A percentile compares a stretch with the other conserved stretches of the same genome.
Conservation (phyloP, 1,139 yeast genomes). For the Fermentozyma sake region DNA sequence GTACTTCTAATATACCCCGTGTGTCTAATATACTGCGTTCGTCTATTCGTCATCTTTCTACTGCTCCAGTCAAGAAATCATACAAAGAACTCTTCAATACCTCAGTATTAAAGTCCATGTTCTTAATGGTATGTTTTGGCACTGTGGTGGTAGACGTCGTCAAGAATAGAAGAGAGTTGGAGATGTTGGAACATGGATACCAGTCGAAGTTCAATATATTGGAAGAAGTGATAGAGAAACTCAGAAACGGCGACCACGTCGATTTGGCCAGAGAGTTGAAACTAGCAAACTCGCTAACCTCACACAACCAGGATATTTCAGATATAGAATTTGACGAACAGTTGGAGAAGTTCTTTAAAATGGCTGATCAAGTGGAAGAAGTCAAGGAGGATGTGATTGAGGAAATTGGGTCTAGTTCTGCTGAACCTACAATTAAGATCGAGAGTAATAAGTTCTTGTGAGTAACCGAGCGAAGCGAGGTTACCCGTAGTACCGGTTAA, state of each 20-base stretch:
- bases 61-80: no score
- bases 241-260: constrained; percentile 28
- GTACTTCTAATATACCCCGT: no score
- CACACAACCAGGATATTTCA: constrained; percentile 26
- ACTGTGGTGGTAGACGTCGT: constrained; percentile 38
- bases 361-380: constrained; percentile 19
- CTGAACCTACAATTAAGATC: constrained; percentile 4
- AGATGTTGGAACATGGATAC: constrained; percentile 26
- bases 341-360: constrained; percentile 31
- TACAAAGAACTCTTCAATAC: constrained; percentile 18
- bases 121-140: constrained; percentile 37
- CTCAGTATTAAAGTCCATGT: constrained; percentile 36
- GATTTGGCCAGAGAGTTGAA: constrained; percentile 36
- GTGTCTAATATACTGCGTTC: no score
- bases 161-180: constrained; percentile 30
- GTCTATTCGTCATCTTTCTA: no score
- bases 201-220: constrained; percentile 28
- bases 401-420: no score
- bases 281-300: constrained; percentile 33
- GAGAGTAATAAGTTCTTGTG: constrained; percentile 14
- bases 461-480: no score
- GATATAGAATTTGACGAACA: constrained; percentile 41
- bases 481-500: no score
- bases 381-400: no score
- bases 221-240: constrained; percentile 25